Conservation (phyloP, 495 filamentous ascomycete genomes). For the Aspergillus nidulans region DNA sequence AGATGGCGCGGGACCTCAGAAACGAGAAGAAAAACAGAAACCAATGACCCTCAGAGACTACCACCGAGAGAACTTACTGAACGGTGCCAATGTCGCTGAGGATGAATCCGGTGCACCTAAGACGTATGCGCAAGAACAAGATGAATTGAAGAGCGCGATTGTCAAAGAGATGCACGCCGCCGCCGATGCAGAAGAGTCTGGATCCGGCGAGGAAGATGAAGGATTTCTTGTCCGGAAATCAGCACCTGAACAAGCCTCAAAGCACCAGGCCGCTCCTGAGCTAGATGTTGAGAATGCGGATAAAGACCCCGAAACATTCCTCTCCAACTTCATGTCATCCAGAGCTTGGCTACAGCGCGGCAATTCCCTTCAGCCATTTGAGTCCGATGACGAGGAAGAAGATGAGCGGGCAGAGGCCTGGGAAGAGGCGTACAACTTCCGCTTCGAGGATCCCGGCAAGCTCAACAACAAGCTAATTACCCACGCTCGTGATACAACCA, state of each 20-base stretch:
- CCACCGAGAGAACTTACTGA: conserved; percentile 78
- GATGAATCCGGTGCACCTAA: conserved; percentile 41
- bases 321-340: conserved; percentile 83
- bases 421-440: conserved; percentile 92
- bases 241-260: conserved; percentile 26
- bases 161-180: conserved; percentile 75
- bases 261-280: conserved; percentile 46
- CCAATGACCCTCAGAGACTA: conserved; percentile 86
- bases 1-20: conserved; percentile 26
- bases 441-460: conserved; percentile 85
- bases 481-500: conserved; percentile 79
- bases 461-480: conserved; percentile 80
- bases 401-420: conserved; percentile 77
- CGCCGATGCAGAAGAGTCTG: conserved; percentile 30
- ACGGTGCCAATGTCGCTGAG: conserved; percentile 53
- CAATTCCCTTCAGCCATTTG: conserved; percentile 64
- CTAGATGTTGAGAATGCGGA: conserved; percentile 73
- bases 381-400: conserved; percentile 88
- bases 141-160: conserved; percentile 68
- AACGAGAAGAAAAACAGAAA: conserved; percentile 62
- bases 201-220: conserved; percentile 56
- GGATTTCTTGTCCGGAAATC: conserved; percentile 65
- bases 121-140: conserved; percentile 84
- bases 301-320: conserved; percentile 81
- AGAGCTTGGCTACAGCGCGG: conserved; percentile 78